Evolutionary conservation across 768 basidiomycete genomes (phyloP).

Genomic region (Rhodotorula sphaerocarpa): DNA sequence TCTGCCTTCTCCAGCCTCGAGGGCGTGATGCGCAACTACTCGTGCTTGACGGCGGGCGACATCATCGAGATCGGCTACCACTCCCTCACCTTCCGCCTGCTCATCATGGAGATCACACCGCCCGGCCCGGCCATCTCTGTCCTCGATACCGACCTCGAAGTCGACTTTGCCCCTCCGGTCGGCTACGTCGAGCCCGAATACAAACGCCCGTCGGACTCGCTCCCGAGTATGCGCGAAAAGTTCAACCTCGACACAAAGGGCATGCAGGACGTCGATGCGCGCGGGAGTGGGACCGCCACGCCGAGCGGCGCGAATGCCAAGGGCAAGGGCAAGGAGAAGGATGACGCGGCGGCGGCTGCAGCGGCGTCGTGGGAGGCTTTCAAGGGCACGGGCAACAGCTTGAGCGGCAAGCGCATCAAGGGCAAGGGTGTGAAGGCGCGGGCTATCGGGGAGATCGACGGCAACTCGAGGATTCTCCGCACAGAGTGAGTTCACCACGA

Average conservation of each 20-base stretch:
- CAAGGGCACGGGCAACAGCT: slow-evolving; percentile 85
- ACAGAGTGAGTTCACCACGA: slow-evolving; percentile 63
- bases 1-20: slow-evolving; percentile 63
- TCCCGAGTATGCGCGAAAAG: slow-evolving; percentile 86
- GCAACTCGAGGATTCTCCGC: slow-evolving; percentile 76
- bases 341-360: slow-evolving; percentile 7
- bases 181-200: slow-evolving; percentile 86
- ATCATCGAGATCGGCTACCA: slow-evolving; percentile 99
- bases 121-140: slow-evolving; percentile 80
- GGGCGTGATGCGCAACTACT: slow-evolving; percentile 86
- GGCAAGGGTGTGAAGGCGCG: slow-evolving; percentile 84
- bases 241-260: slow-evolving; percentile 70
- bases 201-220: slow-evolving; percentile 53
- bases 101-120: slow-evolving; percentile 87
- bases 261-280: slow-evolving; percentile 19
- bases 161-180: slow-evolving; percentile 83
- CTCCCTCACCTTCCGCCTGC: slow-evolving; percentile 83
- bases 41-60: slow-evolving; percentile 84
- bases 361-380: slow-evolving; percentile 60
- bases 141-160: slow-evolving; percentile 92
- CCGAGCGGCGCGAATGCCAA: slow-evolving; percentile 58
- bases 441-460: slow-evolving; percentile 67
- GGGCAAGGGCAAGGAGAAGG: slow-evolving; percentile 48
- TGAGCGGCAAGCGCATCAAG: slow-evolving; percentile 84
- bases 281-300: slow-evolving; percentile 52